phyloP scores from a whole-genome alignment of 1,139 yeast species.

The Pichia cactophila region DNA sequence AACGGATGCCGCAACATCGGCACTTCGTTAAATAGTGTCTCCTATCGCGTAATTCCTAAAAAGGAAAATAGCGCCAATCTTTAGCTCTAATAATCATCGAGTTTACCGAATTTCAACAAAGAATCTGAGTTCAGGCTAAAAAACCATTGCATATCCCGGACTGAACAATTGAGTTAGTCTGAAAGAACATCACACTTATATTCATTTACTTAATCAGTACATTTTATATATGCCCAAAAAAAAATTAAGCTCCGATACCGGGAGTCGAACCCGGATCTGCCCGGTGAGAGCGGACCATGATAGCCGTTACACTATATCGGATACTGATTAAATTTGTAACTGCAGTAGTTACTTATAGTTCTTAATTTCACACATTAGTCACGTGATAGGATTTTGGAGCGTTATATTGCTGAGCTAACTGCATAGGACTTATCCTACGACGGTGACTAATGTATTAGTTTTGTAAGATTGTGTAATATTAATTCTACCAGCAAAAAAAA shows the following conservation, averaged over 20 bases:
- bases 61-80: conserved; percentile 6
- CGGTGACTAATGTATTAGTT: too few species aligned
- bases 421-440: too few species aligned
- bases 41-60: conserved; percentile 6
- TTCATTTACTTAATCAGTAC: too few species aligned
- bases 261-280: conserved; percentile 72
- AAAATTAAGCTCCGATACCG: conserved; percentile 47
- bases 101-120: too few species aligned
- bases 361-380: neutral
- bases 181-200: too few species aligned
- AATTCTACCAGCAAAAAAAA: too few species aligned
- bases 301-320: conserved; percentile 39
- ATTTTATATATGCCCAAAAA: conserved; percentile 14
- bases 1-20: neutral
- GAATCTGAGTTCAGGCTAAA: too few species aligned
- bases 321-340: conserved; percentile 15
- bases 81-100: neutral
- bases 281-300: conserved; percentile 15
- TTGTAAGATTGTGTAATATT: too few species aligned
- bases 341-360: too few species aligned
- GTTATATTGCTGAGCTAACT: too few species aligned
- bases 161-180: too few species aligned
- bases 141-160: too few species aligned
- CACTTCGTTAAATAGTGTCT: neutral
- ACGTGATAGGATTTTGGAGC: neutral